Conservation (phyloP, 164 flowering plant genomes). For the Paratinospora sagittata region DNA sequence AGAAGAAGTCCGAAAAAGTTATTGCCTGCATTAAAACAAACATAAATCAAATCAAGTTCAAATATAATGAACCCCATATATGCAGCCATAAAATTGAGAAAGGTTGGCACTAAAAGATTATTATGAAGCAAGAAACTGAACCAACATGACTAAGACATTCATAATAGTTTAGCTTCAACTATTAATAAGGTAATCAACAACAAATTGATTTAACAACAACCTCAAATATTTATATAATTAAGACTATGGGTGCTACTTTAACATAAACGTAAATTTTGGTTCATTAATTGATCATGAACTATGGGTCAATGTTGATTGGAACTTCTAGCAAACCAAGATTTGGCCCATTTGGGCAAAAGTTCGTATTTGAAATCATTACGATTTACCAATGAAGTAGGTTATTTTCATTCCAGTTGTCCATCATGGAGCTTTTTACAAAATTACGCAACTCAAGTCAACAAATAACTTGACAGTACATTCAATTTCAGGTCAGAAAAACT, state of each 20-base stretch:
- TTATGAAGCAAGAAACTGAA: background rate
- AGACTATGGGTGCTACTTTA: background rate
- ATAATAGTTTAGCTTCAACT: background rate
- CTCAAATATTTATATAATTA: background rate
- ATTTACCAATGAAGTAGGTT: background rate
- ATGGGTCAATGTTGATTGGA: background rate
- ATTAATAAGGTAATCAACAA: background rate
- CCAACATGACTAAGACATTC: background rate
- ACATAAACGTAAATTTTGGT: too few species aligned
- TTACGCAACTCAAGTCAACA: background rate
- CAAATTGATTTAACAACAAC: background rate
- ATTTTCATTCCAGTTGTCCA: background rate
- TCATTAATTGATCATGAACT: too few species aligned
- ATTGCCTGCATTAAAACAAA: conserved; percentile 57
- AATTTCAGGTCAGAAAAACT: too few species aligned
- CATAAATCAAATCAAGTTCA: conserved; percentile 3
- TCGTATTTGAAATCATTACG: background rate
- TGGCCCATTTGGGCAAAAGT: background rate
- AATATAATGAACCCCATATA: background rate
- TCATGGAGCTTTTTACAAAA: background rate
- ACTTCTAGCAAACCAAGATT: background rate
- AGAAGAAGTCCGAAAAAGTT: conserved; percentile 84
- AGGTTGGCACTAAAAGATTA: too few species aligned
- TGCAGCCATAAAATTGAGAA: background rate
- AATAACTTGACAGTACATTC: background rate